Conservation (phyloP, 2,329 filamentous ascomycete species). For the Fusarium ambrosium region DNA sequence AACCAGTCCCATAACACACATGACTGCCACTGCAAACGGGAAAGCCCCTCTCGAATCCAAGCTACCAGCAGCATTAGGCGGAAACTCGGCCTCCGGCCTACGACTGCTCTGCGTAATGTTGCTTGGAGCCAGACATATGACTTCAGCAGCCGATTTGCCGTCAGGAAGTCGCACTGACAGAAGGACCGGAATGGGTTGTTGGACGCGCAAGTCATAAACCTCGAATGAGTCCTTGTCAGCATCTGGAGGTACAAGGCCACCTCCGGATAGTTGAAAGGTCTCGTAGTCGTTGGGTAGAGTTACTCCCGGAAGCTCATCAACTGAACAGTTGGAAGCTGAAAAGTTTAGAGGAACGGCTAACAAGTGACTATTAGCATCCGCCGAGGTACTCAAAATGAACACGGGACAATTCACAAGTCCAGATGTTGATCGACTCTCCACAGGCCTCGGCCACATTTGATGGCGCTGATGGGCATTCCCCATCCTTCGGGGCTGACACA, state of each 20-base stretch:
- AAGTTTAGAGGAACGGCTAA: background rate
- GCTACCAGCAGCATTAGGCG: background rate
- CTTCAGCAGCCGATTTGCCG: background rate
- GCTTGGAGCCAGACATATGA: background rate
- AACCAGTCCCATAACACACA: background rate
- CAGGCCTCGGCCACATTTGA: background rate
- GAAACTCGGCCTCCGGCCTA: background rate
- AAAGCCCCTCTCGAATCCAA: background rate
- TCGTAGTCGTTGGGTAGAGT: background rate
- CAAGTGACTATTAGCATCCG: background rate
- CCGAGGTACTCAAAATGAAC: too few relatives aligned
- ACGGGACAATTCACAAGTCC: background rate
- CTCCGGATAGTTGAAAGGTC: background rate
- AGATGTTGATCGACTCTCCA: background rate
- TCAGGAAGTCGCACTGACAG: background rate
- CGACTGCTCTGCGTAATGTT: background rate
- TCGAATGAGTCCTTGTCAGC: background rate
- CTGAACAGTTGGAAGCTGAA: background rate
- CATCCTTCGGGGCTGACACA: background rate
- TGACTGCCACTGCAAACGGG: background rate
- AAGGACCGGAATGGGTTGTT: background rate
- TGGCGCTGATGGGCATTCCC: background rate
- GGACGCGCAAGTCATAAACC: background rate
- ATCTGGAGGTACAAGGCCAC: background rate
- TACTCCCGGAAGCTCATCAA: background rate